Percentiles rank a stretch among this genome's conserved stretches.
Evolutionary conservation across 805 yeast species (phyloP).

Genomic region (Myxozyma nipponensis): DNA sequence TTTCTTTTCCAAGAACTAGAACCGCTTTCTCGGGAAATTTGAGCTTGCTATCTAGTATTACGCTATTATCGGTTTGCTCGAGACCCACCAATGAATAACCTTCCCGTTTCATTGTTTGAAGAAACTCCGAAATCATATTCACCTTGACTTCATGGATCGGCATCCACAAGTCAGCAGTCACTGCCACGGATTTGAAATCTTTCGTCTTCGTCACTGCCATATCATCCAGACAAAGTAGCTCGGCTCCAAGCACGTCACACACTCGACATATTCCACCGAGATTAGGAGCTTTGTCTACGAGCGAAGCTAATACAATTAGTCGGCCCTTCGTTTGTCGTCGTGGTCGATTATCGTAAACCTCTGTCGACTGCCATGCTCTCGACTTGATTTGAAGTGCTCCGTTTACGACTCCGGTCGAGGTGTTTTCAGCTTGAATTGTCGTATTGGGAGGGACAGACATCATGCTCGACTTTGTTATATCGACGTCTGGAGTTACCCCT

Average conservation of each 20-base stretch:
- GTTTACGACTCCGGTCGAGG: too few relatives aligned
- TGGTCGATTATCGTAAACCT: slow-evolving; percentile 49
- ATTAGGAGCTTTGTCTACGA: slow-evolving; percentile 90
- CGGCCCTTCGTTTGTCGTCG: slow-evolving; percentile 62
- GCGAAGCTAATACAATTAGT: slow-evolving; percentile 83
- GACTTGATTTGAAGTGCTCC: slow-evolving; percentile 79
- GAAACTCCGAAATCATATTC: slow-evolving; percentile 50
- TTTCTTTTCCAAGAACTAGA: slow-evolving; percentile 77
- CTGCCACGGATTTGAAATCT: slow-evolving; percentile 83
- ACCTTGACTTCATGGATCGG: slow-evolving; percentile 77
- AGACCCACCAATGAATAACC: slow-evolving; percentile 87
- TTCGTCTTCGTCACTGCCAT: slow-evolving; percentile 55
- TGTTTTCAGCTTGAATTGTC: too few relatives aligned
- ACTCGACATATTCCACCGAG: slow-evolving; percentile 91
- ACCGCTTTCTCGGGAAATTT: slow-evolving; percentile 76
- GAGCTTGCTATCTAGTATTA: slow-evolving; percentile 58
- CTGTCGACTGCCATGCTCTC: slow-evolving; percentile 77
- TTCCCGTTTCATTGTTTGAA: slow-evolving; percentile 57
- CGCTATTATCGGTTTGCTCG: slow-evolving; percentile 90
- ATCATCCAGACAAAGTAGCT: slow-evolving; percentile 72
- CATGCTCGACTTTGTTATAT: too few relatives aligned
- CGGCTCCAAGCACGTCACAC: slow-evolving; percentile 90
- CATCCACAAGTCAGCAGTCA: slow-evolving; percentile 94
- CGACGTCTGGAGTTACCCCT: too few relatives aligned
- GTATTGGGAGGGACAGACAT: too few relatives aligned